Conservation (phyloP, 2,329 filamentous ascomycete species). For the Clonostachys byssicola region DNA sequence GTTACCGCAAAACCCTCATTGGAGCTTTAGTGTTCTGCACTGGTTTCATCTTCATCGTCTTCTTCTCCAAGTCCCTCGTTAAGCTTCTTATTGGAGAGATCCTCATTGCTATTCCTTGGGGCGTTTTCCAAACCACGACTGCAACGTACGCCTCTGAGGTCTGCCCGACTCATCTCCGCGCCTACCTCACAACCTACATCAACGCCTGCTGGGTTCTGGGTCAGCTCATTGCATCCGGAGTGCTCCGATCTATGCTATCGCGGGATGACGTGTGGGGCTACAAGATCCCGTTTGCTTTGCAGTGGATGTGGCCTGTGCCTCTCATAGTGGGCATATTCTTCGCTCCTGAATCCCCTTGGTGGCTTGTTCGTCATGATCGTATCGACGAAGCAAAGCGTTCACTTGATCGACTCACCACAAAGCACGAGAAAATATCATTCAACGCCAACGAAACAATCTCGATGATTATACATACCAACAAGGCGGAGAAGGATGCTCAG, state of each 20-base stretch:
- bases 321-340: slow-evolving; percentile 27
- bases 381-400: slow-evolving; percentile 27
- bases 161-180: slow-evolving; percentile 37
- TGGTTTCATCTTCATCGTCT: slow-evolving; percentile 42
- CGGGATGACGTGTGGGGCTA: slow-evolving; percentile 31
- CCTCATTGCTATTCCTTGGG: slow-evolving; percentile 41
- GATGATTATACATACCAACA: slow-evolving; percentile 47
- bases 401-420: slow-evolving; percentile 29
- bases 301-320: slow-evolving; percentile 35
- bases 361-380: slow-evolving; percentile 29
- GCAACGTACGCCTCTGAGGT: slow-evolving; percentile 45
- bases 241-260: slow-evolving; percentile 27
- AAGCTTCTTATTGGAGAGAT: slow-evolving; percentile 39
- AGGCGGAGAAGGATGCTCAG: slow-evolving; percentile 34
- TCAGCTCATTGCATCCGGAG: slow-evolving; percentile 30
- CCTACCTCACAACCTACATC: slow-evolving; percentile 39
- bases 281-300: slow-evolving; percentile 35
- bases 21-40: slow-evolving; percentile 29
- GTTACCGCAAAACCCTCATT: slow-evolving; percentile 42
- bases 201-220: slow-evolving; percentile 22
- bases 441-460: slow-evolving; percentile 38
- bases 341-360: slow-evolving; percentile 39
- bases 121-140: slow-evolving; percentile 39
- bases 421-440: slow-evolving; percentile 25
- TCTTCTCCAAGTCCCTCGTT: slow-evolving; percentile 35